phyloP scores from a whole-genome alignment of 176 grass and related monocot genomes.

The Carex pumila region DNA sequence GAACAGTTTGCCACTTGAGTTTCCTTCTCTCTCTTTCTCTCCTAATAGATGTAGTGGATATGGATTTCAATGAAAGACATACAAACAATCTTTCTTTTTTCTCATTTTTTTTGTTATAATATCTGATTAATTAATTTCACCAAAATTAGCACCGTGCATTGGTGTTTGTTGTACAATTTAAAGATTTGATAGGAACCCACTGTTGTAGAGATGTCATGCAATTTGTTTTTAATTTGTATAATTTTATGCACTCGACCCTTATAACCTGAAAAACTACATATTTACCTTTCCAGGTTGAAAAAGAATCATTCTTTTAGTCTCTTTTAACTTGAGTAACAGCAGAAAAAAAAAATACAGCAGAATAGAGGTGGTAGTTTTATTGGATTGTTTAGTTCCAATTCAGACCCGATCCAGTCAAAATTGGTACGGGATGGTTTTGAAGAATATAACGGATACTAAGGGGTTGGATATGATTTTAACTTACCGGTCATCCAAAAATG shows the following conservation, averaged over 20 bases:
- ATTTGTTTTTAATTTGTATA: background rate
- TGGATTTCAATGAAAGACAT: background rate
- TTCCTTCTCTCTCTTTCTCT: background rate
- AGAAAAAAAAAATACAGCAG: background rate
- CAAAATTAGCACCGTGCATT: background rate
- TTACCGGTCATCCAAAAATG: no score
- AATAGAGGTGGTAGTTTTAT: background rate
- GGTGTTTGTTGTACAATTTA: background rate
- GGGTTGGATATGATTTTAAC: no score
- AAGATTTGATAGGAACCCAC: background rate
- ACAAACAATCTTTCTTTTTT: background rate
- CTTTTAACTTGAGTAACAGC: background rate
- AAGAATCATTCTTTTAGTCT: background rate
- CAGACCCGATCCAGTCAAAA: no score
- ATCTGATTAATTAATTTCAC: background rate
- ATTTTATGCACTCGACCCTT: background rate
- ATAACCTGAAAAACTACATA: background rate
- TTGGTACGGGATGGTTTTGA: no score
- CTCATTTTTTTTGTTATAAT: background rate
- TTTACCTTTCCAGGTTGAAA: background rate
- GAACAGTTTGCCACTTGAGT: conserved; percentile 27
- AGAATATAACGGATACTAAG: no score
- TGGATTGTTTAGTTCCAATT: background rate
- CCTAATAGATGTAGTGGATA: background rate
- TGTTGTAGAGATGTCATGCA: background rate